Conservation (phyloP, 2,329 filamentous ascomycete genomes). For the Teratosphaeriaceae sp. region DNA sequence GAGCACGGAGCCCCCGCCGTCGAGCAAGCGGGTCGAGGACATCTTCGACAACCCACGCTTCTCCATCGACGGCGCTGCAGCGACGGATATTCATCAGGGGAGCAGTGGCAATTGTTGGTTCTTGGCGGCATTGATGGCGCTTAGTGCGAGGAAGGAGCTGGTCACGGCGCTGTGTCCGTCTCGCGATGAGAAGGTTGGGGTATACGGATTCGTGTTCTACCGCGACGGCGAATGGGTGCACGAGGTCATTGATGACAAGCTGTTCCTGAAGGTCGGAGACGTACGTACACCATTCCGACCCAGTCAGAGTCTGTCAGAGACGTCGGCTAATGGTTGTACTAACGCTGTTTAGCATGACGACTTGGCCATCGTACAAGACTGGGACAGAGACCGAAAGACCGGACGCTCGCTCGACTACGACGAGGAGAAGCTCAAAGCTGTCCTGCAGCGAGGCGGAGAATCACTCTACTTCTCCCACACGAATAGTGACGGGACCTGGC, state of each 20-base stretch:
- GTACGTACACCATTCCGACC: no score
- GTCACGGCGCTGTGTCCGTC: slow-evolving; percentile 66
- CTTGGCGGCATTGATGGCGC: slow-evolving; percentile 69
- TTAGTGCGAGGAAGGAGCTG: slow-evolving; percentile 69
- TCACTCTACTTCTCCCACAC: slow-evolving; percentile 70
- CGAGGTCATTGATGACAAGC: slow-evolving; percentile 84
- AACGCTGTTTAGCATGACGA: slow-evolving; percentile 78
- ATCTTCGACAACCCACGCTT: slow-evolving; percentile 45
- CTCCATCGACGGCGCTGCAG: slow-evolving; percentile 65
- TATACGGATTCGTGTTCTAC: slow-evolving; percentile 81
- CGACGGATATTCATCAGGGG: slow-evolving; percentile 73
- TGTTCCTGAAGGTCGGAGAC: slow-evolving; percentile 74
- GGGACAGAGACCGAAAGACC: slow-evolving; percentile 20
- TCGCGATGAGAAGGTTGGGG: slow-evolving; percentile 64
- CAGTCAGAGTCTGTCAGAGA: no score
- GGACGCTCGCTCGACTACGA: slow-evolving; percentile 33
- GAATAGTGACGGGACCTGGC: slow-evolving; percentile 73
- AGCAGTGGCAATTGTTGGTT: slow-evolving; percentile 80
- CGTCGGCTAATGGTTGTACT: no score
- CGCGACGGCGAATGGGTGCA: slow-evolving; percentile 87
- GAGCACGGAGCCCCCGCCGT: slow-evolving; percentile 22
- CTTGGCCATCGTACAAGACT: slow-evolving; percentile 36
- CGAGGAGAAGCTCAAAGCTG: slow-evolving; percentile 24
- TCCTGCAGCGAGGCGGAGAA: slow-evolving; percentile 67
- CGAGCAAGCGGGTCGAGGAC: slow-evolving; percentile 27